phyloP scores from a whole-genome alignment of 1,284 basidiomycete genomes.

The Cutaneotrichosporon dermatis region DNA sequence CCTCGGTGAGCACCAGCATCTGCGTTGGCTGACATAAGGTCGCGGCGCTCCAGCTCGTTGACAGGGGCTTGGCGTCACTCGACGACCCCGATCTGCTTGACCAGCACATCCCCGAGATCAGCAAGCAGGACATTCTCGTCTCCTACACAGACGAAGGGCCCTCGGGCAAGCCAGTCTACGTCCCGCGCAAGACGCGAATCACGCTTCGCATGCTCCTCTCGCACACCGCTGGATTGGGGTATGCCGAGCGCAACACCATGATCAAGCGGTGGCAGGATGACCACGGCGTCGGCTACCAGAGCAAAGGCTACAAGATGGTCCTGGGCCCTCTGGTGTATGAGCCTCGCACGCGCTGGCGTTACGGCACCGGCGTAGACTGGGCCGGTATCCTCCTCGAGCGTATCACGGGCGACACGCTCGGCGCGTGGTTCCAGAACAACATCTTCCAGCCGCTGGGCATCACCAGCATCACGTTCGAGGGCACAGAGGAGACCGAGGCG shows the following conservation, averaged over 20 bases:
- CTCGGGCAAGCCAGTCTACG: constrained; percentile 8
- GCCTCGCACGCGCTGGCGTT: constrained; percentile 19
- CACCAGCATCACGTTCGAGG: constrained; percentile 30
- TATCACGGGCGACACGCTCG: constrained; percentile 7
- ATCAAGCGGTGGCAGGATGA: constrained; percentile 7
- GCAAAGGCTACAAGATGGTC: neutral
- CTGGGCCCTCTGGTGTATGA: constrained; percentile 22
- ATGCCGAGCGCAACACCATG: constrained; percentile 1
- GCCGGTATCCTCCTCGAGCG: constrained; percentile 22
- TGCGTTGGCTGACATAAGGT: constrained; percentile 21
- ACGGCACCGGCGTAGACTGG: constrained; percentile 16
- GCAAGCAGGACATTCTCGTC: constrained; percentile 26
- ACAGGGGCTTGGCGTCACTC: constrained; percentile 29
- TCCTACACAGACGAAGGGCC: constrained; percentile 30
- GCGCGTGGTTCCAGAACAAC: constrained; percentile 27
- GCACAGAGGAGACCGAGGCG: constrained; percentile 20
- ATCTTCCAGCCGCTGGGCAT: constrained; percentile 38
- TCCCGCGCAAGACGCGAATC: constrained; percentile 26
- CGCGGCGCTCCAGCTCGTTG: constrained; percentile 34
- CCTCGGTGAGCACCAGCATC: constrained; percentile 15
- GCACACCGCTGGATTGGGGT: constrained; percentile 26
- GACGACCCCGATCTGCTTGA: constrained; percentile 28
- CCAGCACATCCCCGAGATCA: constrained; percentile 33
- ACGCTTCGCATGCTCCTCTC: constrained; percentile 37
- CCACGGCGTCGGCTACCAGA: neutral